Evolutionary conservation across 2,329 filamentous ascomycete species (phyloP).

Genomic region (Leptographium lundbergii): DNA sequence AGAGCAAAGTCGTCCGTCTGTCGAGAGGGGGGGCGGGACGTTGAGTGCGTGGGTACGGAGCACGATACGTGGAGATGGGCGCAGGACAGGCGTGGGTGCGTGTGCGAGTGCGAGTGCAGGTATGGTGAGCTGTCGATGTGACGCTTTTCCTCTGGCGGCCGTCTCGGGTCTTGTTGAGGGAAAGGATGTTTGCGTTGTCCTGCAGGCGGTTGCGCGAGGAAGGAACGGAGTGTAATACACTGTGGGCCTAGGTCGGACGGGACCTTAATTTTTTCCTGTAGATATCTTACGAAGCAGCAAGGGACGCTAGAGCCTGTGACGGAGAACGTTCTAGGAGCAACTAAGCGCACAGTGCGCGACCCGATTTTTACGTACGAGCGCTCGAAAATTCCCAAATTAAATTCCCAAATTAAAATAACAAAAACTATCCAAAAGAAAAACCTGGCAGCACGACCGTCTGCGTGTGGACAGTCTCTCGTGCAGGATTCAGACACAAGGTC

Average conservation of each 20-base stretch:
- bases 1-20: too few relatives aligned
- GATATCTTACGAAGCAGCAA: background rate
- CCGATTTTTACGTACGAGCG: too few relatives aligned
- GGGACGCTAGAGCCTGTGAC: background rate
- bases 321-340: background rate
- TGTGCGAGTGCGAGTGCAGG: background rate
- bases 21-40: background rate
- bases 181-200: background rate
- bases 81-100: background rate
- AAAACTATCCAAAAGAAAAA: background rate
- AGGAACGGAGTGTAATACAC: conserved; percentile 1
- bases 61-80: background rate
- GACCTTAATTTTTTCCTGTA: conserved; percentile 5
- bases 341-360: background rate
- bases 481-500: too few relatives aligned
- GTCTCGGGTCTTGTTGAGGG: background rate
- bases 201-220: background rate
- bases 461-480: too few relatives aligned
- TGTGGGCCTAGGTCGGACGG: conserved; percentile 5
- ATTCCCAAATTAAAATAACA: background rate
- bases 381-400: too few relatives aligned
- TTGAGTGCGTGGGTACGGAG: background rate
- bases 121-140: conserved; percentile 10
- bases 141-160: conserved; percentile 2
- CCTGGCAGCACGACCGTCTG: background rate